Conservation (phyloP, 768 basidiomycete genomes). For the Boletus rufocinnamomeus region DNA sequence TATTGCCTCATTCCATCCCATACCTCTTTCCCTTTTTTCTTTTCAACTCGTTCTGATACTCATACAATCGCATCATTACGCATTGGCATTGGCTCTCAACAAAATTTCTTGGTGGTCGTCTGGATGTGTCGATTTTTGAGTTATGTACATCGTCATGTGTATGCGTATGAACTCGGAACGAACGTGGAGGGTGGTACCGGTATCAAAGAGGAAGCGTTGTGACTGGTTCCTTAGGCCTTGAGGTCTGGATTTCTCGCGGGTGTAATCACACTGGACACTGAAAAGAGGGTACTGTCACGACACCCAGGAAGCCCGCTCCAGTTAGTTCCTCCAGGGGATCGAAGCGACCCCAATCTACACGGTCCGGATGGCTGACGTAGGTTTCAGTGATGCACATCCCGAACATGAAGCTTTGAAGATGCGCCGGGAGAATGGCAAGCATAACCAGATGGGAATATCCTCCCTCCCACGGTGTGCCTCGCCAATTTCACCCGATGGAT, state of each 20-base stretch:
- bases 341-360: neutral
- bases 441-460: too few species aligned
- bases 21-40: neutral
- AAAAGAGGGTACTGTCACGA: neutral
- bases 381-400: neutral
- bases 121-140: neutral
- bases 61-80: conserved; percentile 1
- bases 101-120: conserved; percentile 10
- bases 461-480: neutral
- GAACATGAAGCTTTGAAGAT: too few species aligned
- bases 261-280: neutral
- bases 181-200: neutral
- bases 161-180: neutral
- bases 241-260: neutral
- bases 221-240: neutral
- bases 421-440: too few species aligned
- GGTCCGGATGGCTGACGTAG: neutral
- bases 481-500: neutral
- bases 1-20: neutral
- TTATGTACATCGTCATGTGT: neutral
- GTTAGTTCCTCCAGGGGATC: neutral
- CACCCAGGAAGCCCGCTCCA: neutral
- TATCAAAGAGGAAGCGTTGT: neutral
- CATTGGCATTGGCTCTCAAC: conserved; percentile 7
- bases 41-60: neutral